These are phyloP conservation scores for Ustilago curta DNA, from an alignment of 1,284 basidiomycete genomes.

Conservation along the genomic window DNA sequence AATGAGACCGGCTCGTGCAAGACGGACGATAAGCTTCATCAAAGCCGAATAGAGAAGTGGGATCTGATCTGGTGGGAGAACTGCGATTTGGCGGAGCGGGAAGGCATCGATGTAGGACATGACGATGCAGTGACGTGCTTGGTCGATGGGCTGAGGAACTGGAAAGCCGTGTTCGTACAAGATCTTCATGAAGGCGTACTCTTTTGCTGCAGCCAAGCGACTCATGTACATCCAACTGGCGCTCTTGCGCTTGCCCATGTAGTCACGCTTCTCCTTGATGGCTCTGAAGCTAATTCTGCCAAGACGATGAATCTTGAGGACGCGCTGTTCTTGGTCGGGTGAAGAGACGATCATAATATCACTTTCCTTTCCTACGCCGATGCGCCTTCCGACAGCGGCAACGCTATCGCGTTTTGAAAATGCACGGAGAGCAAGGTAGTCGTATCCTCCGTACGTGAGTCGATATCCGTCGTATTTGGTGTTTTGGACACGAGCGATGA, in stretches of 20 bases:
- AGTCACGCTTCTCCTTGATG: slow-evolving; percentile 97
- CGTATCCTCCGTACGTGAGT: slow-evolving; percentile 96
- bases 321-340: slow-evolving; percentile 83
- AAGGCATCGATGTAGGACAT: slow-evolving; percentile 97
- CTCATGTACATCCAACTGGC: slow-evolving; percentile 99
- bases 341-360: slow-evolving; percentile 95
- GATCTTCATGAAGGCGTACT: slow-evolving; percentile 99
- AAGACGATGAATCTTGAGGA: slow-evolving; percentile 91
- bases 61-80: slow-evolving; percentile 78
- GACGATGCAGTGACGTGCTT: slow-evolving; percentile 91
- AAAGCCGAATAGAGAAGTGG: slow-evolving; percentile 89
- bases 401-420: slow-evolving; percentile 77
- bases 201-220: slow-evolving; percentile 92
- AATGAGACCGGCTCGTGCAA: slow-evolving; percentile 91
- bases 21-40: slow-evolving; percentile 95
- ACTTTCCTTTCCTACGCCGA: slow-evolving; percentile 97
- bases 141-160: slow-evolving; percentile 91
- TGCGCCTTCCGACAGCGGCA: slow-evolving; percentile 85
- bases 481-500: slow-evolving; percentile 90
- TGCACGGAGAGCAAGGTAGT: slow-evolving; percentile 92
- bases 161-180: slow-evolving; percentile 94
- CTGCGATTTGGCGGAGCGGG: slow-evolving; percentile 92
- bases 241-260: slow-evolving; percentile 92
- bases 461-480: slow-evolving; percentile 96
- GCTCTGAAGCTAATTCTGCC: slow-evolving; percentile 95